Conservation (phyloP, 768 basidiomycete species). For the Agrocybe chaxingu region DNA sequence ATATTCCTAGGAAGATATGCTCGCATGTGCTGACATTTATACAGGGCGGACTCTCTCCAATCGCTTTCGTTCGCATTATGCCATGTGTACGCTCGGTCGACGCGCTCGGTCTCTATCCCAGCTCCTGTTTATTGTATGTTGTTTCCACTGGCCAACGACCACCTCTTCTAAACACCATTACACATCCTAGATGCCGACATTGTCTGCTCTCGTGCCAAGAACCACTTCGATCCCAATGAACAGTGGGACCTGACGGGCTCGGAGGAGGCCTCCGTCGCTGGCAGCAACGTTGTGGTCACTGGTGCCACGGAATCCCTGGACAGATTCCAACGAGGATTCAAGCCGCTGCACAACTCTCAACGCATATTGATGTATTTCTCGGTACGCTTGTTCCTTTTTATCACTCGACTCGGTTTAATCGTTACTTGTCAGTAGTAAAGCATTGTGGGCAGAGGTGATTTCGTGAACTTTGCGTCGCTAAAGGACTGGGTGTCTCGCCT, state of each 20-base stretch:
- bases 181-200: constrained; percentile 64
- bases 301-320: constrained; percentile 34
- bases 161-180: neutral
- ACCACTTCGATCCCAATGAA: constrained; percentile 41
- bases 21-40: constrained; percentile 20
- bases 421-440: neutral
- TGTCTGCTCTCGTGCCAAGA: constrained; percentile 40
- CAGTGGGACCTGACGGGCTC: constrained; percentile 34
- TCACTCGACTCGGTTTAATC: neutral
- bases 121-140: constrained; percentile 77
- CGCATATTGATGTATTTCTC: constrained; percentile 38
- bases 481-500: no score
- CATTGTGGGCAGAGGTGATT: no score
- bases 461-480: no score
- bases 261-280: constrained; percentile 30
- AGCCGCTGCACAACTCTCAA: constrained; percentile 33
- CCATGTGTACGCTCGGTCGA: constrained; percentile 64
- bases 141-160: neutral
- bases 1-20: neutral
- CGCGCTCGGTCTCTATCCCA: constrained; percentile 79
- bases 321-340: constrained; percentile 48
- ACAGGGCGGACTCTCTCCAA: constrained; percentile 66
- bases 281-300: constrained; percentile 16
- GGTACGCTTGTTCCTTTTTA: constrained; percentile 17
- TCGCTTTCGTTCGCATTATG: constrained; percentile 63